These are phyloP conservation scores for Gnomoniopsis sp. DNA, from an alignment of 2,329 filamentous ascomycete species.

Conservation along the genomic window DNA sequence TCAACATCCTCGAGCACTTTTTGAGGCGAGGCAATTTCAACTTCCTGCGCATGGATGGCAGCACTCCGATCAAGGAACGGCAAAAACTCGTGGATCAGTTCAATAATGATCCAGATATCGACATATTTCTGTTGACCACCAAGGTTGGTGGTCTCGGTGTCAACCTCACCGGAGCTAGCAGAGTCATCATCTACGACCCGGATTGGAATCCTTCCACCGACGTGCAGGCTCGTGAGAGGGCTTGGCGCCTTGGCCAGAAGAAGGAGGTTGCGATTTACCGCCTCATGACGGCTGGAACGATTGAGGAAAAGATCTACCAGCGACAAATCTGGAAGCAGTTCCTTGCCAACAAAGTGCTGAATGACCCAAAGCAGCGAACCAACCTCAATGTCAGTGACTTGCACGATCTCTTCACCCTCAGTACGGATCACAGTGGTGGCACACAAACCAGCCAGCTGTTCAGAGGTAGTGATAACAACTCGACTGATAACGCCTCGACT, in stretches of 20 bases:
- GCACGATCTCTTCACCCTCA: constrained; percentile 85
- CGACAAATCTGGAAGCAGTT: constrained; percentile 99
- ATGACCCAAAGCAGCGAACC: constrained; percentile 88
- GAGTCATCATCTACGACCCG: constrained; percentile 97
- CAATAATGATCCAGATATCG: constrained; percentile 73
- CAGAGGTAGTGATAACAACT: constrained; percentile 72
- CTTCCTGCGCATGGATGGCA: constrained; percentile 90
- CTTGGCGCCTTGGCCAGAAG: constrained; percentile 94
- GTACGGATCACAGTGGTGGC: constrained; percentile 61
- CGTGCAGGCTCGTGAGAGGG: constrained; percentile 88
- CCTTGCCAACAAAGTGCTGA: constrained; percentile 91
- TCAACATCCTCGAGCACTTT: constrained; percentile 87
- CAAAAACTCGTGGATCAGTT: constrained; percentile 90
- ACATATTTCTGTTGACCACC: constrained; percentile 91
- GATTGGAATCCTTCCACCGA: constrained; percentile 99
- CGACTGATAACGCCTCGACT: constrained; percentile 47
- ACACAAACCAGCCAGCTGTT: constrained; percentile 87
- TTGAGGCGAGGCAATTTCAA: constrained; percentile 61
- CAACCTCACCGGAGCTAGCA: constrained; percentile 90
- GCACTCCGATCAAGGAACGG: constrained; percentile 82
- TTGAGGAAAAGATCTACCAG: constrained; percentile 99
- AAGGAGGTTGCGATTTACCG: constrained; percentile 94
- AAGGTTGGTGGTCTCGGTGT: constrained; percentile 92
- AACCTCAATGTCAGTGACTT: constrained; percentile 87
- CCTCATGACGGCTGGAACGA: constrained; percentile 96